Base-by-base conservation (phyloP, 1,284 basidiomycete genomes). In the Dichomitus squalens region DNA sequence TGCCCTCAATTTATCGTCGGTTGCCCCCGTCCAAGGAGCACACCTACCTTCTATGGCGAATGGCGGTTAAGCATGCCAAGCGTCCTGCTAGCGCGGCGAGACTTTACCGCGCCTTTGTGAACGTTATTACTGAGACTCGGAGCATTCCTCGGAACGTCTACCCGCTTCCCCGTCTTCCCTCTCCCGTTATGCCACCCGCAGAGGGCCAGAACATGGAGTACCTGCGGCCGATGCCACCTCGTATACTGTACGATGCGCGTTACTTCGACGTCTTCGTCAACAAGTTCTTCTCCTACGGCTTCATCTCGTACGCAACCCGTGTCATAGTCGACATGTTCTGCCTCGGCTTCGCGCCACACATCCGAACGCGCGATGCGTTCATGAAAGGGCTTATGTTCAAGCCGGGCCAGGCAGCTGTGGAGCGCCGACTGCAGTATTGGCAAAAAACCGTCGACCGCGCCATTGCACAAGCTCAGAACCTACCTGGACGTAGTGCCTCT, bases 41-140 rank as follows among this genome's bases (percentile, higher is more conserved):
- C 58, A 74, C 73, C 0, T 67, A 70, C n/a, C 59, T 80, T 25
- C 70, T 75, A 0, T 79, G 79, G 79, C 64, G 68, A 4, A 68
- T 68, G 6, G 58, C 72, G 39, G 58, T 70, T 12, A 16, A 52
- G n/a, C 29, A 66, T 31, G 60, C 60, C 18, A 50, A 53, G 4
- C 50, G 31, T 25, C 3, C 41, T 33, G 35, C 25, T 34, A 40
- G 0, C 61, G 65, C 9, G 43, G 60, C 4, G 57, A 68, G 14
- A 6, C 62, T 79, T 2, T 78, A 80, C 66, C 0, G 60, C 52
- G 20, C 58, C 18, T 63, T 73, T 21, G 55, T 71, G 12, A 47
- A 46, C 20, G 51, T 54, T 18, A 58, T 68, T 21, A 55, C 39
- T 8, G 41, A 46, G 2, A 49, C 64, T 4, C 58, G 59, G 40